These are phyloP conservation scores for Plenodomus lindquistii DNA, from an alignment of 2,329 filamentous ascomycete genomes.

Conservation along the genomic window DNA sequence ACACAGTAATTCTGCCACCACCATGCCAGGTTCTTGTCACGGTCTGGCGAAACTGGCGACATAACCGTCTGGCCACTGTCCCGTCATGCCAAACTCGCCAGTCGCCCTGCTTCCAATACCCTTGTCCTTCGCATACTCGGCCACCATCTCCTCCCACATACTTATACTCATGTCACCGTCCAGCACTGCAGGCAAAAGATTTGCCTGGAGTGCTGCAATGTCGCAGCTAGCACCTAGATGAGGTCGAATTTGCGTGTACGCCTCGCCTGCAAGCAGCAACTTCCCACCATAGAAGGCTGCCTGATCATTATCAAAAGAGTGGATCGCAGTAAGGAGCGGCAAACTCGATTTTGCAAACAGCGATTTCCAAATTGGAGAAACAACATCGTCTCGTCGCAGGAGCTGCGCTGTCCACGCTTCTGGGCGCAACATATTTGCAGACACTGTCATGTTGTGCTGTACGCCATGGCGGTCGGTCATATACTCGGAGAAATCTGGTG, in stretches of 20 bases:
- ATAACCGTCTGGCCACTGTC: slow-evolving; percentile 15
- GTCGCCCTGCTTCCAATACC: slow-evolving; percentile 11
- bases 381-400: slow-evolving; percentile 14
- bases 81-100: slow-evolving; percentile 19
- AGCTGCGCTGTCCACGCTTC: slow-evolving; percentile 41
- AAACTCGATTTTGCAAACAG: slow-evolving; percentile 39
- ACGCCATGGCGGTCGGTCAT: slow-evolving; percentile 48
- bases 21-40: too few species aligned
- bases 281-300: slow-evolving; percentile 45
- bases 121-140: slow-evolving; percentile 30
- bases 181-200: slow-evolving; percentile 41
- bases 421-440: slow-evolving; percentile 38
- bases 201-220: slow-evolving; percentile 48
- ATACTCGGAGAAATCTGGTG: slow-evolving; percentile 38
- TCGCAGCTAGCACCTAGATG: slow-evolving; percentile 50
- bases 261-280: slow-evolving; percentile 51
- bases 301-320: slow-evolving; percentile 40
- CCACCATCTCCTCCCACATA: slow-evolving; percentile 36
- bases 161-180: slow-evolving; percentile 33
- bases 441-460: slow-evolving; percentile 46
- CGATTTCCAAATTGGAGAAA: slow-evolving; percentile 46
- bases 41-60: neutral
- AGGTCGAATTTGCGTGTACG: slow-evolving; percentile 48
- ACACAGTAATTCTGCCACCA: too few species aligned
- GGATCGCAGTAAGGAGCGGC: slow-evolving; percentile 51